Percentiles rank a stretch among this genome's conserved stretches.
phyloP scores from a whole-genome alignment of 2,329 filamentous ascomycete genomes.

The Fusarium haematococcum region DNA sequence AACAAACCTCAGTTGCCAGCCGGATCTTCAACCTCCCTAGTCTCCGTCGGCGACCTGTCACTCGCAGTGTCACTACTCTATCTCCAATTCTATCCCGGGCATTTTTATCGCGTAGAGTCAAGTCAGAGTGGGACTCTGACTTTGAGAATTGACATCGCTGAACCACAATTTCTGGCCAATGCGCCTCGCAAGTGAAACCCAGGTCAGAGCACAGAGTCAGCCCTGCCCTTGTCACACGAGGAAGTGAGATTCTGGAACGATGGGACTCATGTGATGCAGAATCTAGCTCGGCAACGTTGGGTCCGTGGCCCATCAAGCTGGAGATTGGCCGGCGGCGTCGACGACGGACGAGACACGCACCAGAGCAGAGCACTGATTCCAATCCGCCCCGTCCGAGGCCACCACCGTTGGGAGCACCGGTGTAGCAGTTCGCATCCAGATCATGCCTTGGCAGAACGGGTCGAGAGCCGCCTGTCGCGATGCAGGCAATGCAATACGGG shows the following conservation, averaged over 20 bases:
- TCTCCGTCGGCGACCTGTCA: background rate
- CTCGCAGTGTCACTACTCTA: background rate
- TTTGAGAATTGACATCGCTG: conserved; percentile 24
- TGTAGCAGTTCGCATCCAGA: background rate
- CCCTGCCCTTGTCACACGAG: conserved; percentile 3
- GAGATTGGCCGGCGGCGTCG: conserved; percentile 1
- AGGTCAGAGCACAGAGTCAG: background rate
- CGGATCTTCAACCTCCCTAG: background rate
- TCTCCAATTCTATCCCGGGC: background rate
- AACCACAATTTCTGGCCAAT: conserved; percentile 30
- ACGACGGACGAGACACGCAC: background rate
- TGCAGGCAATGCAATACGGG: background rate
- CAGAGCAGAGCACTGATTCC: background rate
- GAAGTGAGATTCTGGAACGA: conserved; percentile 1
- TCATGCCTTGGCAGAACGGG: background rate
- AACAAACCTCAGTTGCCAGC: background rate
- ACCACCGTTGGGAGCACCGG: background rate
- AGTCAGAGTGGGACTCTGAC: conserved; percentile 7
- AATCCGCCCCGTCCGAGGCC: background rate
- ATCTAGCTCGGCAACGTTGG: background rate
- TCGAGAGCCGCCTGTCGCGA: background rate
- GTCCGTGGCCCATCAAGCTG: background rate
- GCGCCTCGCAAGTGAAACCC: conserved; percentile 2
- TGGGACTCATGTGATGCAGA: background rate
- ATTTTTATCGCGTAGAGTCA: background rate